A percentile compares a stretch with the other conserved stretches of the same genome.
Evolutionary conservation across 73 alveolate species (phyloP).

Genomic region (Symbiodinium pilosum): DNA sequence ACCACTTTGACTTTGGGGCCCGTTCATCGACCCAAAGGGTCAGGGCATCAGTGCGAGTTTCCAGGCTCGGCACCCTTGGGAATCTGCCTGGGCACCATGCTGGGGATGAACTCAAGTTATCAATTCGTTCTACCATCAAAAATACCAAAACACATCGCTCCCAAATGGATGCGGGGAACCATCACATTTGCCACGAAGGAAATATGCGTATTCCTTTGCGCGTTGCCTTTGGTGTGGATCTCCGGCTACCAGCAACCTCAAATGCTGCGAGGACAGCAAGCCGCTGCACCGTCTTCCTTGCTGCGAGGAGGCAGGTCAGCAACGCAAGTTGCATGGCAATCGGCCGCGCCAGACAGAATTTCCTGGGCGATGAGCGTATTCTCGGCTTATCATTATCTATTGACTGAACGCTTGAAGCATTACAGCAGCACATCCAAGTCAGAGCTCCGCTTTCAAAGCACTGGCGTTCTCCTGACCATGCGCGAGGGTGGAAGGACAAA

Average conservation of each 20-base stretch:
- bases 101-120: neutral
- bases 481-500: neutral
- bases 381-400: too few relatives aligned
- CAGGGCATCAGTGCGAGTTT: neutral
- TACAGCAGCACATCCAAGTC: neutral
- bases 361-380: too few relatives aligned
- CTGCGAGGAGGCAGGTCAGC: constrained; percentile 9
- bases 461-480: constrained; percentile 39
- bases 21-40: constrained; percentile 26
- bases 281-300: neutral
- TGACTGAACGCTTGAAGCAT: too few relatives aligned
- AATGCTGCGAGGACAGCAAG: neutral
- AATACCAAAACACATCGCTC: neutral
- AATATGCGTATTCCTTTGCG: constrained; percentile 40
- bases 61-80: neutral
- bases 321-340: constrained; percentile 14
- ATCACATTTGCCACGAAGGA: neutral
- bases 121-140: neutral
- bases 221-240: neutral
- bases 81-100: neutral
- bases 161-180: neutral
- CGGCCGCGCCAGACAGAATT: constrained; percentile 48
- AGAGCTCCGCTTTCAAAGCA: constrained; percentile 18
- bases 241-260: constrained; percentile 52
- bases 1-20: constrained; percentile 44